A percentile compares a stretch with the other conserved stretches of the same genome.
Evolutionary conservation across 495 filamentous ascomycete species (phyloP).

Genomic region (Penicillium dipodomyicola): DNA sequence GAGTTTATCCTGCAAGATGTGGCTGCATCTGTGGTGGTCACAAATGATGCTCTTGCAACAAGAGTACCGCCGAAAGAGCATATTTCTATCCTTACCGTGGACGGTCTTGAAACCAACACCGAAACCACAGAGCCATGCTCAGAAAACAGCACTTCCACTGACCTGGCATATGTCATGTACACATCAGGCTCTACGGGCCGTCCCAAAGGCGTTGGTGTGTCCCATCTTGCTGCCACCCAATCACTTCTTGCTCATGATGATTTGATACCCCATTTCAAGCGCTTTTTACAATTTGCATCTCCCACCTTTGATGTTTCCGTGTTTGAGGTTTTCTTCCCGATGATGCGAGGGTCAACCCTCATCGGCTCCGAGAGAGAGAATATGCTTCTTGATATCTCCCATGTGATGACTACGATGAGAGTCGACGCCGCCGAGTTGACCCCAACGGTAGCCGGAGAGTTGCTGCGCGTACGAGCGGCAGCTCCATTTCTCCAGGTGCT

Average conservation of each 20-base stretch:
- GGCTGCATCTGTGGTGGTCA: conserved; percentile 54
- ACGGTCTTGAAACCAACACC: conserved; percentile 18
- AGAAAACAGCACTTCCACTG: conserved; percentile 17
- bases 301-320: conserved; percentile 87
- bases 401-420: conserved; percentile 57
- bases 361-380: conserved; percentile 61
- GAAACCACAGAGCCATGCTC: conserved; percentile 12
- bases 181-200: conserved; percentile 86
- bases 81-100: conserved; percentile 31
- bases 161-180: conserved; percentile 86
- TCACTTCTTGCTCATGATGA: conserved; percentile 72
- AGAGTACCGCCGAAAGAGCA: conserved; percentile 18
- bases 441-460: conserved; percentile 70
- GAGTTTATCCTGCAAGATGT: conserved; percentile 72
- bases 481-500: conserved; percentile 63
- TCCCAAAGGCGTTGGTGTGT: conserved; percentile 80
- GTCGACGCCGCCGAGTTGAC: conserved; percentile 81
- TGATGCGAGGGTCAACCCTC: conserved; percentile 67
- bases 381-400: conserved; percentile 69
- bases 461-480: conserved; percentile 58
- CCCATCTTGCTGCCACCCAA: conserved; percentile 74
- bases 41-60: conserved; percentile 29
- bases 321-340: conserved; percentile 84
- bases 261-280: conserved; percentile 66
- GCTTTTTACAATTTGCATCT: conserved; percentile 84